phyloP scores from a whole-genome alignment of 1,139 yeast genomes.

The Trichomonascaceae sp. region DNA sequence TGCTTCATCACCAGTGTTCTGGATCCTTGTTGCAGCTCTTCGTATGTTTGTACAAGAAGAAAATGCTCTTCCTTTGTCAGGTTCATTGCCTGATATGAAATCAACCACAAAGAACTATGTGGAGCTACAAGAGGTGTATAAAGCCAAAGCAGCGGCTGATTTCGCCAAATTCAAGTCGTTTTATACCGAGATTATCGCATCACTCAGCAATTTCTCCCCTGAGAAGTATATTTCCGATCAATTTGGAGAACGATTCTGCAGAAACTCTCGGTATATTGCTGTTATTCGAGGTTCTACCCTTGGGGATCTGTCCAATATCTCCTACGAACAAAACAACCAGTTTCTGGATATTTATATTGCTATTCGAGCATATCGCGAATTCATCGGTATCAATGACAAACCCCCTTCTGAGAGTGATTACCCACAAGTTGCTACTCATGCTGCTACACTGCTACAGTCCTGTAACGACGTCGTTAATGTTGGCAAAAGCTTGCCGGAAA shows the following conservation, averaged over 20 bases:
- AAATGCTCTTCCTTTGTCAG: constrained; percentile 60
- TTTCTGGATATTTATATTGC: constrained; percentile 3
- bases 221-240: constrained; percentile 34
- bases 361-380: not conserved
- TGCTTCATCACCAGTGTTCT: constrained; percentile 38
- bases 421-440: not conserved
- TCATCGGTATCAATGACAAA: not conserved
- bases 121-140: constrained; percentile 51
- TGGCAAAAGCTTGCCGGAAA: constrained; percentile 24
- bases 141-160: constrained; percentile 52
- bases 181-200: constrained; percentile 29
- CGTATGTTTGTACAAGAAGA: constrained; percentile 39
- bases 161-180: constrained; percentile 36
- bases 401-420: not conserved
- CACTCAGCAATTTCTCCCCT: constrained; percentile 22
- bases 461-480: not conserved
- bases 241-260: constrained; percentile 50
- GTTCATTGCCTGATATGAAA: constrained; percentile 84
- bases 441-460: not conserved
- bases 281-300: constrained; percentile 27
- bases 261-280: constrained; percentile 43
- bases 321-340: not conserved
- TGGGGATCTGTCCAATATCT: not conserved
- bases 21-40: constrained; percentile 58
- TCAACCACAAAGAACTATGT: constrained; percentile 64